Evolutionary conservation across 2,329 filamentous ascomycete species (phyloP), one percentile per base, ranked within the genome.

Genomic region (Dothideomycetes sp.): DNA sequence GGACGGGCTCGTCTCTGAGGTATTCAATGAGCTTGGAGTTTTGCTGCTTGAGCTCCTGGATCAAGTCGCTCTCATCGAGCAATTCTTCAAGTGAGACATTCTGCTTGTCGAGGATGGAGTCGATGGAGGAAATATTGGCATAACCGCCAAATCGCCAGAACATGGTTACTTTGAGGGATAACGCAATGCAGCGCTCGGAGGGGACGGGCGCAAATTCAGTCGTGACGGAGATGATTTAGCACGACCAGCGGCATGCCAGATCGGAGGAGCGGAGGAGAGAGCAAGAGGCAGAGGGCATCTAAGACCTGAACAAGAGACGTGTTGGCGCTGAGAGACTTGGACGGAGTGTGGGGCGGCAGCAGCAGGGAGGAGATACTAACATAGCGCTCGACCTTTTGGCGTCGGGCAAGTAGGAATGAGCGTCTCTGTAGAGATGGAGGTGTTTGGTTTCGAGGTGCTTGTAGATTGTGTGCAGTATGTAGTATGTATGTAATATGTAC

Each of bases 121-220:
- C 91, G 65, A 98, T 86, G 59, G 88, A 83, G 56, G 89, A 95
- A 67, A 94, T 83, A 74, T 86, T 94, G 73, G 88, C 85, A 74
- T 96, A 96, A 60, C 87, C 87, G 74, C 91, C 89, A 74, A 96
- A 98, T 68, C 89, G 83, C 91, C 91, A 98, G 68, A 98, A 98
- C 91, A 98, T 98, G 71, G 65, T 34, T 25, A n/a, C n/a, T n/a
- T n/a, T n/a, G n/a, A n/a, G n/a, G n/a, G 41, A 23, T 43, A 41
- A 49, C 23, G 47, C 45, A 24, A 47, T 44, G 45, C 43, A 42
- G 25, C 41, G 41, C 45, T 47, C 47, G 27, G 18, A 28, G 11
- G 25, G 33, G 33, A 23, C 18, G 13, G 24, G 38, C 22, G 17
- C 38, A 25, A n/a, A 22, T 27, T 7, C 11, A 20, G 16, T 8